Percentiles rank a stretch among this genome's conserved stretches.
Conservation (phyloP, 805 yeast species). For the Candida cerambycidarum region DNA sequence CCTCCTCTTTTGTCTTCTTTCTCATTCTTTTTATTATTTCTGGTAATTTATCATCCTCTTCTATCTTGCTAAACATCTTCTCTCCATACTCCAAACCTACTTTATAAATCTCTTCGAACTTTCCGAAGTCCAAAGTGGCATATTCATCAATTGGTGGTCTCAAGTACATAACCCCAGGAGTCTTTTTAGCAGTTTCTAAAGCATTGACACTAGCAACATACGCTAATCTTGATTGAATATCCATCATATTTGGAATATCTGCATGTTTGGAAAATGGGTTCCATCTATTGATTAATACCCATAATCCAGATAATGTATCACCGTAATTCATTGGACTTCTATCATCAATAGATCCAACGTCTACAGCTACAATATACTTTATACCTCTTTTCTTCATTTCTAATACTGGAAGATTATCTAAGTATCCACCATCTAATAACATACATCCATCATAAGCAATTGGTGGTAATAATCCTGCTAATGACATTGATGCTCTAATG, state of each 20-base stretch:
- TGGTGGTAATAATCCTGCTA: slow-evolving; percentile 91
- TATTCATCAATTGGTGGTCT: slow-evolving; percentile 93
- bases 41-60: slow-evolving; percentile 56
- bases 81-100: slow-evolving; percentile 80
- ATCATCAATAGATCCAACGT: slow-evolving; percentile 94
- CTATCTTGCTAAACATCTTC: slow-evolving; percentile 51
- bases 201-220: slow-evolving; percentile 96
- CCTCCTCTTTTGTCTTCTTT: slow-evolving; percentile 11
- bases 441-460: slow-evolving; percentile 86
- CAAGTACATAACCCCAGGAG: slow-evolving; percentile 81
- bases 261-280: slow-evolving; percentile 89
- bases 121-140: slow-evolving; percentile 89
- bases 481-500: slow-evolving; percentile 92
- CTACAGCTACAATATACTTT: slow-evolving; percentile 83
- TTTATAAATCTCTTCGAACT: slow-evolving; percentile 83
- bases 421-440: slow-evolving; percentile 95
- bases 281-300: slow-evolving; percentile 86
- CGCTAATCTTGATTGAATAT: slow-evolving; percentile 87
- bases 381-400: slow-evolving; percentile 94
- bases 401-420: slow-evolving; percentile 87
- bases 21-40: slow-evolving; percentile 53
- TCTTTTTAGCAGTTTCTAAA: slow-evolving; percentile 77
- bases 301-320: slow-evolving; percentile 86
- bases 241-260: slow-evolving; percentile 91
- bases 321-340: slow-evolving; percentile 88